Percentiles rank a stretch among this genome's conserved stretches.
phyloP scores from a whole-genome alignment of 352 stramenopile genomes.

The Bremia lactucae region DNA sequence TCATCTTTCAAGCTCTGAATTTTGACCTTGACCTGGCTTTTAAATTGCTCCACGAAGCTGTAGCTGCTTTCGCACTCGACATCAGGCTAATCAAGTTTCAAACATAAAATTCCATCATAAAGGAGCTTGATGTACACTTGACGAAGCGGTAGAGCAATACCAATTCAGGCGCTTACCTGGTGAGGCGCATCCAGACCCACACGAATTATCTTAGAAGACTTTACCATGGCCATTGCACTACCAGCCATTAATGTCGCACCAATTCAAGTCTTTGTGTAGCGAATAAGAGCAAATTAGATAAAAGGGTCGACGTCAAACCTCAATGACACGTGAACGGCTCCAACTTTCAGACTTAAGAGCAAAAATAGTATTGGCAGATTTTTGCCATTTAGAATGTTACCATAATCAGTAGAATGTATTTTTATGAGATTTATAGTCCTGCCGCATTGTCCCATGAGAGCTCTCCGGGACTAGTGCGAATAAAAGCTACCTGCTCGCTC shows the following conservation, averaged over 20 bases:
- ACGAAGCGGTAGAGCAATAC: neutral
- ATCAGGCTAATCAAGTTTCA: slow-evolving; percentile 39
- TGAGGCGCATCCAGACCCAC: slow-evolving; percentile 68
- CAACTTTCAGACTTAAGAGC: no score
- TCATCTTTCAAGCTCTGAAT: slow-evolving; percentile 79
- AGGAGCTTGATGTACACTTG: neutral
- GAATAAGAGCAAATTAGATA: no score
- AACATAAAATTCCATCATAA: slow-evolving; percentile 3
- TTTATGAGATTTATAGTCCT: no score
- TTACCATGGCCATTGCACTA: slow-evolving; percentile 63
- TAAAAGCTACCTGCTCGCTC: slow-evolving; percentile 4
- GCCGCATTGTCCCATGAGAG: no score
- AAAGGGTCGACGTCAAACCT: no score
- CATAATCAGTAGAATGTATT: no score
- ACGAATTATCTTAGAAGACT: slow-evolving; percentile 64
- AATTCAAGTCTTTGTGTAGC: no score
- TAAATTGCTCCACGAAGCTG: slow-evolving; percentile 73
- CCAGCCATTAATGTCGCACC: no score
- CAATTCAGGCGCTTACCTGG: slow-evolving; percentile 28
- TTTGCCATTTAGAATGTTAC: no score
- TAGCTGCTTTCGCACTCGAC: slow-evolving; percentile 60
- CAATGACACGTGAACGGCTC: no score
- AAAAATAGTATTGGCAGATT: no score
- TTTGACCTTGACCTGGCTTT: slow-evolving; percentile 78
- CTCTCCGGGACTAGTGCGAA: no score